Percentiles rank a stretch among this genome's conserved stretches.
phyloP scores from a whole-genome alignment of 169 alveolate genomes.

The Eimeria praecox region DNA sequence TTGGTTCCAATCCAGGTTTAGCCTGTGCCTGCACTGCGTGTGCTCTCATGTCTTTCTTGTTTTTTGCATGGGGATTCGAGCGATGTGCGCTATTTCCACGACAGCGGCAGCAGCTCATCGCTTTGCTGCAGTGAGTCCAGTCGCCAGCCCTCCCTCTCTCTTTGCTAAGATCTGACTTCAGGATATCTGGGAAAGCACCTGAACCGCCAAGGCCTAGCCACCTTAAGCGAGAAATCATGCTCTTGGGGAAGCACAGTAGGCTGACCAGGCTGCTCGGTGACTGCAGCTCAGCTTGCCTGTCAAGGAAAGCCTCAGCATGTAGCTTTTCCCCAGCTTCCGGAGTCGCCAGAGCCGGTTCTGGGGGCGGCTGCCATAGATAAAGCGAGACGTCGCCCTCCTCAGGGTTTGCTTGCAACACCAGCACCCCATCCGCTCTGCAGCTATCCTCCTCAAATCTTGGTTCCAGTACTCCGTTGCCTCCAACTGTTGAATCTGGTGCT shows the following conservation, averaged over 20 bases:
- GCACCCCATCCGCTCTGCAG: slow-evolving; percentile 4
- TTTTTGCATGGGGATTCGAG: neutral
- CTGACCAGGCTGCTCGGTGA: neutral
- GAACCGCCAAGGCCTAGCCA: slow-evolving; percentile 29
- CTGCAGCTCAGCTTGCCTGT: neutral
- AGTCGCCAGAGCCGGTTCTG: neutral
- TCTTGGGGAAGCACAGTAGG: slow-evolving; percentile 32
- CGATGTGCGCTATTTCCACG: neutral
- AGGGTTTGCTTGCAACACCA: slow-evolving; percentile 63
- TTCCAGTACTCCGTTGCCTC: neutral
- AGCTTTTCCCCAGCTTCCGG: neutral
- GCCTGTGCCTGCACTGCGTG: neutral
- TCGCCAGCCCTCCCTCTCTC: neutral
- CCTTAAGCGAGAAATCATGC: neutral
- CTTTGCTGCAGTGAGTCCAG: slow-evolving; percentile 7
- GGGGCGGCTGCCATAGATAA: slow-evolving; percentile 50
- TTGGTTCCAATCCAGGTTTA: neutral
- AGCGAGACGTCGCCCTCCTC: slow-evolving; percentile 47
- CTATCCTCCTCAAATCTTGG: neutral
- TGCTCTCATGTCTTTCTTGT: neutral
- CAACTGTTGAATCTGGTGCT: neutral
- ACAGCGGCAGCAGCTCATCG: slow-evolving; percentile 20
- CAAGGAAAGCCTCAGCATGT: neutral
- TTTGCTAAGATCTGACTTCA: neutral
- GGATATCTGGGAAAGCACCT: neutral